A percentile compares a stretch with the other conserved stretches of the same genome.
Evolutionary conservation across 257 asterid genomes (phyloP).

Genomic region (Lithospermum erythrorhizon): DNA sequence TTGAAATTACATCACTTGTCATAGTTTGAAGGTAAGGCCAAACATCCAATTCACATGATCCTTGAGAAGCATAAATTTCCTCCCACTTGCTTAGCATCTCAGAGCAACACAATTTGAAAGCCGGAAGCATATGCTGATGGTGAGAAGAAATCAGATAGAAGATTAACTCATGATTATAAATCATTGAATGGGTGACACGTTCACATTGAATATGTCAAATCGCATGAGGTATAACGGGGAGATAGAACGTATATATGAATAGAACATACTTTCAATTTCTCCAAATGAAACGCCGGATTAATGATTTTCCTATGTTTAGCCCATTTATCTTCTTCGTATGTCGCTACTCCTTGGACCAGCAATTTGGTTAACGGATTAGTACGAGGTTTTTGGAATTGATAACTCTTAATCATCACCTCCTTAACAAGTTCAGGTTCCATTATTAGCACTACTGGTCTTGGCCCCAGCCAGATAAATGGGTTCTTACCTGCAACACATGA

Average conservation of each 20-base stretch:
- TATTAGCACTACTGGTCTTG: conserved; percentile 29
- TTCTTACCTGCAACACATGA: conserved; percentile 30
- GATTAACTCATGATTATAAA: background rate
- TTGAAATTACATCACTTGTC: conserved; percentile 9
- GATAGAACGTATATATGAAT: too few species aligned
- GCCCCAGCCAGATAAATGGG: conserved; percentile 41
- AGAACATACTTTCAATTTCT: conserved; percentile 36
- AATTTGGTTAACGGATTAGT: conserved; percentile 30
- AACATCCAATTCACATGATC: conserved; percentile 13
- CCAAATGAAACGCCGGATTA: conserved; percentile 50
- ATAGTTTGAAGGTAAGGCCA: conserved; percentile 8
- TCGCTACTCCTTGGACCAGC: conserved; percentile 24
- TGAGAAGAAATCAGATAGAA: background rate
- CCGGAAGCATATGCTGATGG: conserved; percentile 12
- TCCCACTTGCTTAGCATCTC: conserved; percentile 16
- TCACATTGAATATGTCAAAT: too few species aligned
- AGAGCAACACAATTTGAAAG: conserved; percentile 3
- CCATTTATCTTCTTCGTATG: conserved; percentile 39
- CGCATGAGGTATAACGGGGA: too few species aligned
- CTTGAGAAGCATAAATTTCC: background rate
- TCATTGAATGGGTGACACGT: too few species aligned
- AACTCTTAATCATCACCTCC: conserved; percentile 30
- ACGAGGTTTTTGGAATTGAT: conserved; percentile 19
- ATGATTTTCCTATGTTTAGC: conserved; percentile 49
- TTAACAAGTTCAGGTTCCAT: conserved; percentile 34